Conservation (phyloP, 371 early-diverging fungal species). For the Mortierella sp. region DNA sequence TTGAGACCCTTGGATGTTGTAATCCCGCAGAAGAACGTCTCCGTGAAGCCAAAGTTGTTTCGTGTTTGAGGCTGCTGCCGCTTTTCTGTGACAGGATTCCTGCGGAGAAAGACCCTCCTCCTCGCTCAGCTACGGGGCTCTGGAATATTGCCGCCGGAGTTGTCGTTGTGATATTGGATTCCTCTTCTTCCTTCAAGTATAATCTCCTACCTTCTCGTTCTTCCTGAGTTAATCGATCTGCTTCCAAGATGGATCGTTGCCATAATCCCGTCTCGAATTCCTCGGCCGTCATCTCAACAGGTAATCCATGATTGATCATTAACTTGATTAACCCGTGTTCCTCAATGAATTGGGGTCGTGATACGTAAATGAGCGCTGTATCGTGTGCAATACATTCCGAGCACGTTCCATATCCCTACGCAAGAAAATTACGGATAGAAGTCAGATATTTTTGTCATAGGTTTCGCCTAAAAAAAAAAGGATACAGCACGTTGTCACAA, state of each 20-base stretch:
- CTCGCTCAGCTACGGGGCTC: background rate
- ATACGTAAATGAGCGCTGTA: slow-evolving; percentile 81
- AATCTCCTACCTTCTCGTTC: slow-evolving; percentile 24
- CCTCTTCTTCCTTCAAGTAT: slow-evolving; percentile 18
- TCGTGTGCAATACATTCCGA: slow-evolving; percentile 82
- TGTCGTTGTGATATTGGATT: background rate
- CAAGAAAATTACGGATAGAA: background rate
- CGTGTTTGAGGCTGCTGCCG: background rate
- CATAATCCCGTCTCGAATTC: slow-evolving; percentile 75
- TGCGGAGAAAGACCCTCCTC: background rate
- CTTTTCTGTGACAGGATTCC: background rate
- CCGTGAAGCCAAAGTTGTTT: background rate
- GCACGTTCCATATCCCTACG: slow-evolving; percentile 84
- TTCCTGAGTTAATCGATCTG: slow-evolving; percentile 38
- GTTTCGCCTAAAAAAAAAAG: background rate
- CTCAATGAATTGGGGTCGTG: slow-evolving; percentile 84
- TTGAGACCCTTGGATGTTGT: slow-evolving; percentile 3
- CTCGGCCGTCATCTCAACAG: slow-evolving; percentile 71
- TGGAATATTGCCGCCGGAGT: background rate
- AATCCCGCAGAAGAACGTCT: background rate
- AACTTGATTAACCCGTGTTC: slow-evolving; percentile 78
- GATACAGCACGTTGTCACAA: background rate
- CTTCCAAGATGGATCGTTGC: slow-evolving; percentile 59
- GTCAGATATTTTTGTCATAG: background rate
- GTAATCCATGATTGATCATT: slow-evolving; percentile 74